Base-by-base conservation (phyloP, 2,329 filamentous ascomycete species). In the Stylonectria norvegica region DNA sequence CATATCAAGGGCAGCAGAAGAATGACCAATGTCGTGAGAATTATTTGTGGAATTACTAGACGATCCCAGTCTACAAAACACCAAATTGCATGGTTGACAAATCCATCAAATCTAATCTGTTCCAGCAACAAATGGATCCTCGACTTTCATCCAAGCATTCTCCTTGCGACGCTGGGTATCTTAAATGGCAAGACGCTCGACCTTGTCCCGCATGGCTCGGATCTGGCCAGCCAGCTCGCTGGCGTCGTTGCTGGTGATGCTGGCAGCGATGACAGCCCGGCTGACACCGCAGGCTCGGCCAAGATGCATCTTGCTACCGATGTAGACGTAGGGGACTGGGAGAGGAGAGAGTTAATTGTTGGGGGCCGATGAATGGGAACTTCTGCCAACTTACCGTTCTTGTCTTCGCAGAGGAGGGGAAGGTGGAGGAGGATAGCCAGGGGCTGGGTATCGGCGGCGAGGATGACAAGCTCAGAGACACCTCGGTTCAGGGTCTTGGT, bases 131-230 rank as follows among this genome's bases (percentile, higher is more conserved):
- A 52, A 52, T 5, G n/a, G 30, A 22, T 44, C 40, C 38, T 42
- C 43, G 43, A 33, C 44, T 30, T 14, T 16, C 17, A 5, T 20
- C 33, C 17, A 35, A 35, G 15, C 10, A 36, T 42, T 48, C 52
- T 42, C 44, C 44, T 50, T 41, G n/a, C 40, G 28, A 27, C 10
- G 17, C 18, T 37, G 37, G 47, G 52, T 53, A 51, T 46, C 55
- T 79, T 84, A 96, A 72, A 96, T 95, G 75, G 91, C 89, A 55
- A 96, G 78, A 58, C 90, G 81, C 78, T 97, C 91, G 40, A 97
- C 87, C 81, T 95, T 94, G 70, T 94, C 87, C 76, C 91, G 94
- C 61, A 96, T 76, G 52, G 83, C 77, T 58, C 86, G 79, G 68
- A 97, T 96, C 76, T 94, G 89, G 60, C 80, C 79, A 67, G 84